phyloP scores from a whole-genome alignment of 768 basidiomycete genomes.

The Hysterangium stoloniferum region DNA sequence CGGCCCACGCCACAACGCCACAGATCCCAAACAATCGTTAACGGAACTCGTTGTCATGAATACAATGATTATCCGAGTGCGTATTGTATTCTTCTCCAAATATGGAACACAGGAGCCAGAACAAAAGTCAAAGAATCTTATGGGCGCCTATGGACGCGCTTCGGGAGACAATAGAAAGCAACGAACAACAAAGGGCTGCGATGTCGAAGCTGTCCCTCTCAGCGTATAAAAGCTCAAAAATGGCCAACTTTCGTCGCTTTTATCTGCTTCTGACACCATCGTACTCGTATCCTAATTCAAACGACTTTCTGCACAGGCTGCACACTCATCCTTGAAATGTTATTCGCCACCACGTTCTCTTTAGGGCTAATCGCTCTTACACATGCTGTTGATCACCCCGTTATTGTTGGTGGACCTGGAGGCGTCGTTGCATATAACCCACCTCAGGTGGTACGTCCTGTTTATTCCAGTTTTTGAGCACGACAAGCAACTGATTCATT shows the following conservation, averaged over 20 bases:
- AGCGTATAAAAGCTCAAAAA: neutral
- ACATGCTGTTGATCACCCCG: conserved; percentile 25
- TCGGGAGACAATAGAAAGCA: neutral
- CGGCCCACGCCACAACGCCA: neutral
- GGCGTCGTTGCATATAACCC: conserved; percentile 37
- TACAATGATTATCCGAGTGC: too few species aligned
- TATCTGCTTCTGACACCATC: neutral
- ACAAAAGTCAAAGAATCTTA: neutral
- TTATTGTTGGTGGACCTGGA: conserved; percentile 42
- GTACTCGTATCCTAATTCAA: conserved; percentile 5
- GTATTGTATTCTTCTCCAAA: neutral
- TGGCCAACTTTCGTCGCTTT: neutral
- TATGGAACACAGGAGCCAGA: neutral
- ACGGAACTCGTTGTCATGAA: too few species aligned
- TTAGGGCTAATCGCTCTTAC: conserved; percentile 15
- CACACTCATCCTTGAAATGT: conserved; percentile 42
- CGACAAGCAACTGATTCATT: conserved; percentile 1
- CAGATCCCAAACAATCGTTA: too few species aligned
- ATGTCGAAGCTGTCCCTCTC: neutral
- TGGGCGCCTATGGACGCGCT: neutral
- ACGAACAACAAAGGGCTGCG: neutral
- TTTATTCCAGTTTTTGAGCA: too few species aligned
- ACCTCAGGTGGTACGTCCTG: conserved; percentile 42
- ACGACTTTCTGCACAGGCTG: conserved; percentile 26
- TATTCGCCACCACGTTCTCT: conserved; percentile 33